Evolutionary conservation across 83 land plant species (phyloP).

Genomic region (Diphasiastrum complanatum): DNA sequence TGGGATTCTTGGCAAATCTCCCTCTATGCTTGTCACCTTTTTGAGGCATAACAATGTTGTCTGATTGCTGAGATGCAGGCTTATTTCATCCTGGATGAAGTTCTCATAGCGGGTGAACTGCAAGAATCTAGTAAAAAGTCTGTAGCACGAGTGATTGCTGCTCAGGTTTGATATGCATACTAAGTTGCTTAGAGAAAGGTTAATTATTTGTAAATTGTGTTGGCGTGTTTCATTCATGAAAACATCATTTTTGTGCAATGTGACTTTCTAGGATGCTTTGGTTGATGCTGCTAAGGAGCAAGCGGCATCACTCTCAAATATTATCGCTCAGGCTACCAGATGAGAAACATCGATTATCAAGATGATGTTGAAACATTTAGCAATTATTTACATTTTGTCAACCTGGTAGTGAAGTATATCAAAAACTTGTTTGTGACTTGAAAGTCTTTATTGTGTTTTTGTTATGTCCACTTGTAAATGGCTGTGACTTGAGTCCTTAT

Average conservation of each 20-base stretch:
- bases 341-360: no score
- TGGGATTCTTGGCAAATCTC: no score
- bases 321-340: constrained; percentile 93
- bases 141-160: constrained; percentile 83
- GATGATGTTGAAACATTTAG: no score
- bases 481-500: no score
- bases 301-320: constrained; percentile 75
- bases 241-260: neutral
- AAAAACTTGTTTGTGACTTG: no score
- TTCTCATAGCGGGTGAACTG: constrained; percentile 91
- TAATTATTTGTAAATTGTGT: constrained; percentile 1
- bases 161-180: constrained; percentile 53
- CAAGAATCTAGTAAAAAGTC: constrained; percentile 98
- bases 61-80: constrained; percentile 50
- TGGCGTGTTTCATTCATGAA: neutral
- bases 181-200: constrained; percentile 1
- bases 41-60: neutral
- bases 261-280: constrained; percentile 68
- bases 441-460: no score
- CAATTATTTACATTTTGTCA: no score
- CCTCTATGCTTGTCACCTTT: no score
- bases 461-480: no score
- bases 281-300: constrained; percentile 96
- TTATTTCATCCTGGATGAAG: constrained; percentile 84
- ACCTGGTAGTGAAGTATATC: no score